These are phyloP conservation scores for Pezicula neosporulosa DNA, from an alignment of 2,329 filamentous ascomycete species.

Conservation along the genomic window DNA sequence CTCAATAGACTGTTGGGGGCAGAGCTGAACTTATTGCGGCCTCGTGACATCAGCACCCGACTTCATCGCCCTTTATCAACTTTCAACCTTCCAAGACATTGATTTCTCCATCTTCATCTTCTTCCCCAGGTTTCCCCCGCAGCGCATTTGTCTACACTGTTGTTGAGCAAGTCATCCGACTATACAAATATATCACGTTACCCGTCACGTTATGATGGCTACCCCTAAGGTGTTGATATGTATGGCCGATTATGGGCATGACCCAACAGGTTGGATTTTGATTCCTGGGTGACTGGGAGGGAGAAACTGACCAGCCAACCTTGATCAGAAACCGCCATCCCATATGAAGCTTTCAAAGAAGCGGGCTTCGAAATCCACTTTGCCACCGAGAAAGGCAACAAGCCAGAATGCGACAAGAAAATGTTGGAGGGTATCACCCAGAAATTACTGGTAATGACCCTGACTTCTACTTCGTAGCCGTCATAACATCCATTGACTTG, in stretches of 20 bases:
- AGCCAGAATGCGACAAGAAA: conserved; percentile 44
- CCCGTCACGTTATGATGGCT: conserved; percentile 7
- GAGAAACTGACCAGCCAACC: background rate
- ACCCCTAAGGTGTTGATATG: conserved; percentile 39
- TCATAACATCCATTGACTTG: conserved; percentile 35
- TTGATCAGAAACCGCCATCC: conserved; percentile 45
- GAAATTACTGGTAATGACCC: conserved; percentile 40
- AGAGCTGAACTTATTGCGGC: too few species aligned
- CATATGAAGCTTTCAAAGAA: conserved; percentile 43
- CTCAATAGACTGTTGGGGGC: too few species aligned
- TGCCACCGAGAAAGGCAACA: conserved; percentile 45
- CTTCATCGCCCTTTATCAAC: too few species aligned
- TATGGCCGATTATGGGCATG: conserved; percentile 53
- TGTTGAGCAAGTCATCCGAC: background rate
- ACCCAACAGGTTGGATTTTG: conserved; percentile 43
- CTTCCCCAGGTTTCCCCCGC: too few species aligned
- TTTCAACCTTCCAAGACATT: too few species aligned
- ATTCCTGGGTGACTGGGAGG: background rate
- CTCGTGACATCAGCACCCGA: too few species aligned
- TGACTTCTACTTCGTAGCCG: background rate
- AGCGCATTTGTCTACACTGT: too few species aligned
- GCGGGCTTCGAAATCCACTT: conserved; percentile 45
- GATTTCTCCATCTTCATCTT: too few species aligned
- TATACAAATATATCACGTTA: background rate
- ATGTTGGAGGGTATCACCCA: conserved; percentile 47